Evolutionary conservation across 208 protist species (phyloP).

Genomic region (Herpetomonas tarakana): DNA sequence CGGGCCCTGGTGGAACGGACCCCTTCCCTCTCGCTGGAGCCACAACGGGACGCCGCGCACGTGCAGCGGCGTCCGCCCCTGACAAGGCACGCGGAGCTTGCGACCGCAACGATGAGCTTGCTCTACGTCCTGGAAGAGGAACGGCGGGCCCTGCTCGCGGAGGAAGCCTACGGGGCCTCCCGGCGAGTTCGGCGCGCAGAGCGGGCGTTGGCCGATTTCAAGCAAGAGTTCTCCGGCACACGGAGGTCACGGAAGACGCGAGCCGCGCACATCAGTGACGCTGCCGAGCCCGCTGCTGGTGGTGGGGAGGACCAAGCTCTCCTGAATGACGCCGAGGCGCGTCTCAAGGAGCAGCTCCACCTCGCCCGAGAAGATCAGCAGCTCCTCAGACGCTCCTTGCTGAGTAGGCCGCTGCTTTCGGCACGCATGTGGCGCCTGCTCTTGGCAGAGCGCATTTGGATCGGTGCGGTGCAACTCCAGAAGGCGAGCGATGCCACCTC

Average conservation of each 20-base stretch:
- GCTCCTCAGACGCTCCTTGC: conserved; percentile 42
- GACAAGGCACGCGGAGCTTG: conserved; percentile 14
- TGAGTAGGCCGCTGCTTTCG: conserved; percentile 59
- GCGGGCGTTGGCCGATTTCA: neutral
- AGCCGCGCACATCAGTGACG: neutral
- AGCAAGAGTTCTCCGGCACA: neutral
- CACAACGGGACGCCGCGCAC: no score
- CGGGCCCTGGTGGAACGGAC: no score
- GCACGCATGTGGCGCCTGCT: conserved; percentile 63
- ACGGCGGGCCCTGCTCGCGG: conserved; percentile 29
- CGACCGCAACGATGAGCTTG: conserved; percentile 20
- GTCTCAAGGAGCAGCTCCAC: neutral
- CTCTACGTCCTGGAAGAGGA: conserved; percentile 53
- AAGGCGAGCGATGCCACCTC: conserved; percentile 5
- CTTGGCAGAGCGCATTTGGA: conserved; percentile 56
- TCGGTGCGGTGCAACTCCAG: conserved; percentile 19
- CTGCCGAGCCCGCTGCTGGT: no score
- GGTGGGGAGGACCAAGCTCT: no score
- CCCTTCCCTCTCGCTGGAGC: no score
- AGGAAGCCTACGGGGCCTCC: conserved; percentile 4
- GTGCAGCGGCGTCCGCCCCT: no score
- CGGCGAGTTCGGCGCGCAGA: neutral
- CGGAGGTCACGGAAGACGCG: neutral
- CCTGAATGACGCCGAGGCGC: conserved; percentile 4
- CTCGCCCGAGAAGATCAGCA: conserved; percentile 15